These are phyloP conservation scores for Cardamine occulta DNA, from an alignment of 345 rosid genomes.

Conservation along the genomic window DNA sequence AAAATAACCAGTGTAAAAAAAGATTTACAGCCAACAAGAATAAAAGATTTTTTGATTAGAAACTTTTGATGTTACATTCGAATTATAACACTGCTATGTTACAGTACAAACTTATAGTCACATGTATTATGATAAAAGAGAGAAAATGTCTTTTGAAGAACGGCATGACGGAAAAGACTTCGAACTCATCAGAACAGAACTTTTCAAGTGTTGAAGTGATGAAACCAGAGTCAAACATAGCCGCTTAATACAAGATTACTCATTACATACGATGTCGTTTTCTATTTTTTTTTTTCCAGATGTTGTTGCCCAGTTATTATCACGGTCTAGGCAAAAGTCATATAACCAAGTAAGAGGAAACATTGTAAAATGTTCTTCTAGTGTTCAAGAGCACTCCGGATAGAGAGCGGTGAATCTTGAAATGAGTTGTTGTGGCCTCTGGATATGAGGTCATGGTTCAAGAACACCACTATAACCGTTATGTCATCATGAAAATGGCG, in stretches of 20 bases:
- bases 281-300: not conserved
- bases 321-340: constrained; percentile 37
- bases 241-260: constrained; percentile 35
- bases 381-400: constrained; percentile 69
- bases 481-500: constrained; percentile 97
- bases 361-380: constrained; percentile 41
- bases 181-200: not conserved
- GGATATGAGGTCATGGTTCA: constrained; percentile 81
- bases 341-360: constrained; percentile 38
- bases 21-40: not conserved
- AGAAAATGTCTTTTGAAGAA: not conserved
- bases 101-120: not conserved
- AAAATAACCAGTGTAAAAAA: not conserved
- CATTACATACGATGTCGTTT: constrained; percentile 24
- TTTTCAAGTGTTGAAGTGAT: constrained; percentile 14
- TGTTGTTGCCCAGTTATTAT: constrained; percentile 34
- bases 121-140: not conserved
- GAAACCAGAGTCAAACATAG: constrained; percentile 14
- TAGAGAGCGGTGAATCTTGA: constrained; percentile 59
- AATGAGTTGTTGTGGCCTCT: constrained; percentile 46
- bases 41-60: not conserved
- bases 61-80: not conserved
- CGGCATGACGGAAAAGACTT: not conserved
- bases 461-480: constrained; percentile 82
- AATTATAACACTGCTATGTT: not conserved